A percentile compares a stretch with the other conserved stretches of the same genome.
These are phyloP conservation scores for Aspergillus amoenus DNA, from an alignment of 2,329 filamentous ascomycete genomes.

Conservation along the genomic window DNA sequence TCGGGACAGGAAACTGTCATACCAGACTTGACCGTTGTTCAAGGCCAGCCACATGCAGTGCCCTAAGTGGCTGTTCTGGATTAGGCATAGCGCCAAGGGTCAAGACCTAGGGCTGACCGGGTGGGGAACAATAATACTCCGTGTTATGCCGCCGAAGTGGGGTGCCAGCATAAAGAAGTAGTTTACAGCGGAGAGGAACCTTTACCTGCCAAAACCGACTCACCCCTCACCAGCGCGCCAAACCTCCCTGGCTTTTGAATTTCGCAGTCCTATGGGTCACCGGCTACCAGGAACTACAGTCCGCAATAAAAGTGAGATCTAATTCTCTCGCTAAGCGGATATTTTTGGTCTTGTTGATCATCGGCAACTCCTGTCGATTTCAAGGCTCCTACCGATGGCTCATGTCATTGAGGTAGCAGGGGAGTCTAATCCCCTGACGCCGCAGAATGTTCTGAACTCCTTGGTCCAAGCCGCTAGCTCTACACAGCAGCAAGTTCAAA, in stretches of 20 bases:
- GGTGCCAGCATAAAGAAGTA: constrained; percentile 15
- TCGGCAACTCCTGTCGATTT: constrained; percentile 2
- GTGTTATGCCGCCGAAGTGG: constrained; percentile 22
- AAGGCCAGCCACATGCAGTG: too few species aligned
- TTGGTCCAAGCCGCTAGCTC: constrained; percentile 64
- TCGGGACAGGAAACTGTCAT: too few species aligned
- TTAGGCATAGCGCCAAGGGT: constrained; percentile 23
- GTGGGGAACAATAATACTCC: constrained; percentile 21
- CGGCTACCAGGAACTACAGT: not conserved
- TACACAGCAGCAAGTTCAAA: constrained; percentile 65
- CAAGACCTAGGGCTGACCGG: constrained; percentile 29
- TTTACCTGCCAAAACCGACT: not conserved
- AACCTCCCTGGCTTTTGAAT: not conserved
- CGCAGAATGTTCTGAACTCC: constrained; percentile 63
- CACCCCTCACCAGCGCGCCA: not conserved
- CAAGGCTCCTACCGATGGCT: constrained; percentile 54
- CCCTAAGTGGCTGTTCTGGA: constrained; percentile 23
- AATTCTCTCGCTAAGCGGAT: constrained; percentile 5
- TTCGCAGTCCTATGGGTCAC: constrained; percentile 7
- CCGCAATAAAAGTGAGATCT: constrained; percentile 4
- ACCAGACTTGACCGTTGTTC: too few species aligned
- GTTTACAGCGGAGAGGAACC: not conserved
- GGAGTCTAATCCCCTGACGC: constrained; percentile 71
- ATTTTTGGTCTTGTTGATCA: constrained; percentile 3
- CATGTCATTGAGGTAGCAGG: constrained; percentile 76